Percentiles rank a stretch among this genome's conserved stretches.
phyloP scores from a whole-genome alignment of 768 basidiomycete species.

The Boletus subcaerulescens region DNA sequence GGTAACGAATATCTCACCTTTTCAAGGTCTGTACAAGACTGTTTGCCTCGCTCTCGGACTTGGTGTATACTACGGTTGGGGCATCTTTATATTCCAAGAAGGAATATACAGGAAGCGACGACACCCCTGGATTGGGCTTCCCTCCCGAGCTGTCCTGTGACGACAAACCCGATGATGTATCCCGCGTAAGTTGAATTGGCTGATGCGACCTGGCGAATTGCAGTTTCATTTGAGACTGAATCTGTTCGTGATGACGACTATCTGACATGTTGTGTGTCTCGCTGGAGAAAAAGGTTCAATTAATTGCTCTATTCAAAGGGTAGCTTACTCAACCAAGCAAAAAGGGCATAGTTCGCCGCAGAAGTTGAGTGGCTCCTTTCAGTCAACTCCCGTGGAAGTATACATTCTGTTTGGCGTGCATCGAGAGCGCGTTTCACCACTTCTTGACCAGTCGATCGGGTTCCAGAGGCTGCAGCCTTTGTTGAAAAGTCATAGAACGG shows the following conservation, averaged over 20 bases:
- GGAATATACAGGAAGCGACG: slow-evolving; percentile 34
- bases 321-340: slow-evolving; percentile 12
- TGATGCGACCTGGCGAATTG: background rate
- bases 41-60: slow-evolving; percentile 41
- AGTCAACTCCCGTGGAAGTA: background rate
- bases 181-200: background rate
- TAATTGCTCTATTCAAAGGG: background rate
- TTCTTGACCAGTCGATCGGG: background rate
- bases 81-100: slow-evolving; percentile 32
- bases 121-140: slow-evolving; percentile 1
- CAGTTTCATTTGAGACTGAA: background rate
- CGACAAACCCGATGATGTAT: slow-evolving; percentile 1
- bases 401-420: background rate
- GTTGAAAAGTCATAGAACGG: slow-evolving; percentile 18
- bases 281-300: slow-evolving; percentile 1
- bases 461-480: background rate
- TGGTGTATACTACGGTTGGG: slow-evolving; percentile 40
- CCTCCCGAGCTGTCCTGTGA: background rate
- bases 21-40: slow-evolving; percentile 35
- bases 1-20: slow-evolving; percentile 29
- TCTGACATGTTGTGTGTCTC: background rate
- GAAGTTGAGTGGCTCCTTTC: background rate
- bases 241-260: background rate
- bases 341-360: background rate
- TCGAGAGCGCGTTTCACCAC: background rate